phyloP scores from a whole-genome alignment of 371 early-diverging fungal genomes.

The Rhizopus sp. region DNA sequence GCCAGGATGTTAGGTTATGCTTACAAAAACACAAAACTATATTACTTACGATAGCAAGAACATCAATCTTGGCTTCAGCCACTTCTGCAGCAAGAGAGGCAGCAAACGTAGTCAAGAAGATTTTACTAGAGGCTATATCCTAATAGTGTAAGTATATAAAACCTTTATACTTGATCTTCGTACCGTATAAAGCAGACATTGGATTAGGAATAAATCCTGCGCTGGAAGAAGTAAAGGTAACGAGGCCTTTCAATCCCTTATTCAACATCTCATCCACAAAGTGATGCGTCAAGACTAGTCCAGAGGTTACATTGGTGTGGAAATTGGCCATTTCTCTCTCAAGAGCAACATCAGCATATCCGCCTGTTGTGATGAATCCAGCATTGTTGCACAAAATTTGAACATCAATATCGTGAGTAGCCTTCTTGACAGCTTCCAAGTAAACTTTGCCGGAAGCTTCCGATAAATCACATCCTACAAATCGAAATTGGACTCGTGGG shows the following conservation, averaged over 20 bases:
- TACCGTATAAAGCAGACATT: slow-evolving; percentile 59
- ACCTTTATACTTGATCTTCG: slow-evolving; percentile 2
- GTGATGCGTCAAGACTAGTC: slow-evolving; percentile 52
- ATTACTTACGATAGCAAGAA: slow-evolving; percentile 56
- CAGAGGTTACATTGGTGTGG: slow-evolving; percentile 58
- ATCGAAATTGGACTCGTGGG: slow-evolving; percentile 50
- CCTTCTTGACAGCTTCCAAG: slow-evolving; percentile 45
- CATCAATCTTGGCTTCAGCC: slow-evolving; percentile 57
- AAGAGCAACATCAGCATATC: slow-evolving; percentile 49
- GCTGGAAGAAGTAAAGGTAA: slow-evolving; percentile 62
- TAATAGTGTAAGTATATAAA: not conserved
- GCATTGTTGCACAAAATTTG: slow-evolving; percentile 68
- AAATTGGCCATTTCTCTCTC: slow-evolving; percentile 53
- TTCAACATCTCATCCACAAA: slow-evolving; percentile 53
- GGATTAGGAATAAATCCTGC: slow-evolving; percentile 63
- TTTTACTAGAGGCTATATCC: slow-evolving; percentile 51
- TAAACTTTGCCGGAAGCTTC: slow-evolving; percentile 39
- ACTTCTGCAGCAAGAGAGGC: slow-evolving; percentile 61
- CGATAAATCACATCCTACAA: slow-evolving; percentile 57
- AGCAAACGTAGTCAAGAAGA: slow-evolving; percentile 62
- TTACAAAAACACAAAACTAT: not conserved
- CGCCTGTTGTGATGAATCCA: slow-evolving; percentile 62
- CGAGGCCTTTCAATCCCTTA: slow-evolving; percentile 42
- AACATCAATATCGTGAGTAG: slow-evolving; percentile 51
- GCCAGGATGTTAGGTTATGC: not conserved